Evolutionary conservation across 2,329 filamentous ascomycete genomes (phyloP), one percentile per base, ranked within the genome.

Genomic region (Verticillium albo-atrum): DNA sequence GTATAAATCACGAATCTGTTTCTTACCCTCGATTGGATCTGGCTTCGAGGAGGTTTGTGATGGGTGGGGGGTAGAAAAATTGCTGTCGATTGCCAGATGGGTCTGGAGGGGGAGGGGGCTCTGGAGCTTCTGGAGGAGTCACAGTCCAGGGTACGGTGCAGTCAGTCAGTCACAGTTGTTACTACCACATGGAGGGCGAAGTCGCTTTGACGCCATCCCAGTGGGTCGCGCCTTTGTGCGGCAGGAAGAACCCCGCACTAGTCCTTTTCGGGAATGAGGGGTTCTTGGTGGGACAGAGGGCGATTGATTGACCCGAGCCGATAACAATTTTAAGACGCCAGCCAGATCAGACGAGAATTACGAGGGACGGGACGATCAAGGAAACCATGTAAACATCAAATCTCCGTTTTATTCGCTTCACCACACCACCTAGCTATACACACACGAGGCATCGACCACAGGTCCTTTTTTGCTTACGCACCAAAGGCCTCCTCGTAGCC

Each of bases 401-500:
- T 37, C 54, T 23, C 54, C 30, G 20, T 50, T 56, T 56, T 56
- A 56, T 56, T 56, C 54, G 42, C 42, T 26, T 56, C 54, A 28
- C 35, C 35, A 28, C 42, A n/a, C 20, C 42, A 50, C 42, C 42
- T 47, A 56, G 54, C 54, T 56, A 35, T 55, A 56, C 54, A 28
- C 10, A 26, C 54, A 55, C 54, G 7, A 14, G 15, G 17, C 17
- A n/a, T 17, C 51, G 15, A 7, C 25, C 15, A 30, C 17, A 1
- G 25, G 25, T 28, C 27, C 25, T 10, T 15, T 35, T 25, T 3
- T 17, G 14, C n/a, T 63, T 66, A 82, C 27, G 76, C 71, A 35
- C 85, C 86, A 70, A 92, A 91, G 3, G 76, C 84, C 72, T 89
- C 84, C 66, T 89, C 87, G 67, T 85, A 92, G 65, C 84, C 81